Conservation (phyloP, 169 alveolate genomes). For the Toxoplasma gondii region DNA sequence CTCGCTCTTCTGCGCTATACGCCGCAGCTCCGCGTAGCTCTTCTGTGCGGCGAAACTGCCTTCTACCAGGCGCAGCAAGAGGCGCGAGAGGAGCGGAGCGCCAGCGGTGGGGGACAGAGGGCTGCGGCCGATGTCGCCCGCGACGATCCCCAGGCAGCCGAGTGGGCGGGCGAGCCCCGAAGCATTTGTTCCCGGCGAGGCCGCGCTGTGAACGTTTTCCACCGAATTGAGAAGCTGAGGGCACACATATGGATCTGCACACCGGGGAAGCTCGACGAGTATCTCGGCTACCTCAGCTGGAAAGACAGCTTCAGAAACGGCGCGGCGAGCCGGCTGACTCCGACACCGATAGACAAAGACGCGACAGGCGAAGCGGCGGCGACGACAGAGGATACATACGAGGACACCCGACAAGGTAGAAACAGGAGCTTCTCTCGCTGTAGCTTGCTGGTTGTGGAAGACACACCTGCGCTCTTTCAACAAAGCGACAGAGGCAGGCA, state of each 20-base stretch:
- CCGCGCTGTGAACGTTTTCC: neutral
- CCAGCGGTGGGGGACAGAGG: neutral
- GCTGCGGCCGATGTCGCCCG: no score
- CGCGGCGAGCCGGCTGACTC: neutral
- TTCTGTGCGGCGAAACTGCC: slow-evolving; percentile 43
- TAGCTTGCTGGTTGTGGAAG: slow-evolving; percentile 39
- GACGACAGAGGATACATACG: neutral
- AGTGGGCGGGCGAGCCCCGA: neutral
- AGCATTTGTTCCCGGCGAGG: neutral
- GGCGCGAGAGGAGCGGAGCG: neutral
- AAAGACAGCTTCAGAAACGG: neutral
- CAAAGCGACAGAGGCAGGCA: neutral
- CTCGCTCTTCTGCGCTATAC: slow-evolving; percentile 43
- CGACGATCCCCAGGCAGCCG: neutral
- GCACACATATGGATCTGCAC: slow-evolving; percentile 62
- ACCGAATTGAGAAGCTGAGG: neutral
- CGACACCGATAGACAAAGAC: neutral
- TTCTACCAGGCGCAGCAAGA: neutral
- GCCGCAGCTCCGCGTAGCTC: slow-evolving; percentile 54
- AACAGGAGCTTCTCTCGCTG: neutral
- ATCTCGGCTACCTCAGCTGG: slow-evolving; percentile 15
- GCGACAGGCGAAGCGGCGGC: neutral
- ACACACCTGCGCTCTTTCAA: slow-evolving; percentile 41
- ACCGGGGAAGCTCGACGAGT: slow-evolving; percentile 60
- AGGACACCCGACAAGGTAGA: neutral